Base-by-base conservation (phyloP, 331 rosid genomes). In the Phaseolus coccineus region DNA sequence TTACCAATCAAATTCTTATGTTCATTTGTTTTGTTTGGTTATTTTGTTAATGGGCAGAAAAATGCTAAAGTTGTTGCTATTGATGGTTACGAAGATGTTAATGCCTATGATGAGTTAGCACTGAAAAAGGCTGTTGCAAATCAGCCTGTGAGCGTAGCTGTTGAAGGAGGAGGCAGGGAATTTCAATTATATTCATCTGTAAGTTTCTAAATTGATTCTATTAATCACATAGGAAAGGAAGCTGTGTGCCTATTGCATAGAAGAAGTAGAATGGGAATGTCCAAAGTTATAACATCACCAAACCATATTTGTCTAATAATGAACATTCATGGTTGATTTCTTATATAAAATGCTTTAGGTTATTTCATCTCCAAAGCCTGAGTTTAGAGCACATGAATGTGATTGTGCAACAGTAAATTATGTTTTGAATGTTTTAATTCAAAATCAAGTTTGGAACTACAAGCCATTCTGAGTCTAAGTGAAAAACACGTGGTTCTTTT, bases 151-250 rank as follows among this genome's bases (percentile, higher is more conserved):
- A 81, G 89, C 0, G 85, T 96, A 31, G 97, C 99, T 67, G 78
- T 96, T 77, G 99, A 96, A 90, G 99, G 88, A 63, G 98, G 96
- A 4, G 99, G 99, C 84, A 86, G 94, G 91, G 92, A 66, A 66
- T 96, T 93, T 85, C 99, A 96, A 86, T 82, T 96, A 22, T 96
- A 96, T 80, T 25, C 6, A 1, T 88, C 89, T n/a, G 99, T 91
- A 91, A 83, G 91, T 77, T 73, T 48, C 71, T 15, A 16, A 35
- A 2, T 56, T 13, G 3, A 7, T 22, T 69, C 24, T 30, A 24
- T 57, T 46, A 2, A 2, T 24, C 12, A 19, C 10, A 12, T 61
- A 12, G 13, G 9, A 62, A 16, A 11, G 24, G 47, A 48, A n/a
- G 2, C 22, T 19, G 44, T 31, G 74, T 77, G 55, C 6, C 37